A percentile compares a stretch with the other conserved stretches of the same genome.
phyloP scores from a whole-genome alignment of 2,329 filamentous ascomycete species.

The Sclerotiophoma versabilis region DNA sequence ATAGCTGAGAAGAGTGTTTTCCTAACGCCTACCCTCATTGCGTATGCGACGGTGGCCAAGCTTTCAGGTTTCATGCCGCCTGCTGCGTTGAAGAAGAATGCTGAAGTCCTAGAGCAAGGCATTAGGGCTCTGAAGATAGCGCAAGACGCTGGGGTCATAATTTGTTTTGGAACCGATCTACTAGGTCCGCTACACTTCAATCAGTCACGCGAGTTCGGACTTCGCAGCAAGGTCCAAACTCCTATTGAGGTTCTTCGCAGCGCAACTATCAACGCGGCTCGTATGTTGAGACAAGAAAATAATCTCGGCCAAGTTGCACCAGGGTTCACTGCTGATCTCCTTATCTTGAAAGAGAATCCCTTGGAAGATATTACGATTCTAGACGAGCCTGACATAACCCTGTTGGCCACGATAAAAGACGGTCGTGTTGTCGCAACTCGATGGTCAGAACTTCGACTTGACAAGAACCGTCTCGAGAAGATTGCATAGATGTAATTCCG shows the following conservation, averaged over 20 bases:
- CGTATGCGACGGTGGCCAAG: constrained; percentile 12
- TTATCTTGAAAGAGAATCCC: constrained; percentile 62
- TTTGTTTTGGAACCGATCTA: constrained; percentile 65
- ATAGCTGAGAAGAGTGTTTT: constrained; percentile 55
- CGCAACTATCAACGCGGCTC: constrained; percentile 14
- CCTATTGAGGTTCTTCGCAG: constrained; percentile 7
- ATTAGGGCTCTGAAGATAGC: constrained; percentile 50
- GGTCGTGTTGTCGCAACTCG: constrained; percentile 52
- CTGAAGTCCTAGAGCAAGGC: constrained; percentile 6
- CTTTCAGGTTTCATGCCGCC: constrained; percentile 5
- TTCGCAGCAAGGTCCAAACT: constrained; percentile 6
- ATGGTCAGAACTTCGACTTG: no score
- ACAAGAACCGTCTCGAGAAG: no score
- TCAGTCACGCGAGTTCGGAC: constrained; percentile 50
- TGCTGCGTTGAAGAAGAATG: constrained; percentile 1
- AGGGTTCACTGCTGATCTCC: constrained; percentile 61
- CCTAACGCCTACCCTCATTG: constrained; percentile 14
- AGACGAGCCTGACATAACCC: constrained; percentile 55
- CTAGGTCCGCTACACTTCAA: constrained; percentile 58
- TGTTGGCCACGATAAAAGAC: constrained; percentile 63
- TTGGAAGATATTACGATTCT: constrained; percentile 63
- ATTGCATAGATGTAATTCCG: no score
- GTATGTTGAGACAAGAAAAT: constrained; percentile 49
- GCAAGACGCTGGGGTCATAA: constrained; percentile 60
- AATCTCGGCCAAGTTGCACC: constrained; percentile 59